phyloP scores from a whole-genome alignment of 768 basidiomycete genomes.

The Serendipita sp. region DNA sequence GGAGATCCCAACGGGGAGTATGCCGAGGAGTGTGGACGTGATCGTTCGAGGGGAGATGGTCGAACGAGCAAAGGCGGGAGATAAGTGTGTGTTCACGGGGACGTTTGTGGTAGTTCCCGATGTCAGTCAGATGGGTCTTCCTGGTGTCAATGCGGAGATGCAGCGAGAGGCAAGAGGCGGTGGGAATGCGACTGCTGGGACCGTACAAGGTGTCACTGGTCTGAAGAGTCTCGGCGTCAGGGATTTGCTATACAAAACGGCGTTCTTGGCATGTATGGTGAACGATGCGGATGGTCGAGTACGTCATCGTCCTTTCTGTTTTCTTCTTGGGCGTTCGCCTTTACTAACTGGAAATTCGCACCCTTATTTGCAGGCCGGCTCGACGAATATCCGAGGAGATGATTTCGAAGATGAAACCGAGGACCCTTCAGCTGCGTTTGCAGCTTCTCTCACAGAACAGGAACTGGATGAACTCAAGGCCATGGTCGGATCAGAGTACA shows the following conservation, averaged over 20 bases:
- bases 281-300: slow-evolving; percentile 81
- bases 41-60: slow-evolving; percentile 91
- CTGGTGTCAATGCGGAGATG: slow-evolving; percentile 86
- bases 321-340: no score
- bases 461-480: slow-evolving; percentile 88
- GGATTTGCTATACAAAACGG: slow-evolving; percentile 96
- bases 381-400: slow-evolving; percentile 80
- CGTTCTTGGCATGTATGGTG: slow-evolving; percentile 96
- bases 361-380: slow-evolving; percentile 35
- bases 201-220: slow-evolving; percentile 76
- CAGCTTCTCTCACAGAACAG: slow-evolving; percentile 76
- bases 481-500: slow-evolving; percentile 91
- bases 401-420: slow-evolving; percentile 64
- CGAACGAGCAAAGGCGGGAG: slow-evolving; percentile 97
- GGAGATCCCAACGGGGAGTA: slow-evolving; percentile 95
- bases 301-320: slow-evolving; percentile 23
- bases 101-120: slow-evolving; percentile 98
- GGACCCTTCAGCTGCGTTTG: slow-evolving; percentile 54
- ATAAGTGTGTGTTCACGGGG: slow-evolving; percentile 96
- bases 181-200: slow-evolving; percentile 39
- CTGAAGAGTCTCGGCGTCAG: slow-evolving; percentile 88
- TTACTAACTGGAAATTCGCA: no score
- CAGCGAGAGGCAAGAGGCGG: slow-evolving; percentile 69
- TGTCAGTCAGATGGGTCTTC: slow-evolving; percentile 87
- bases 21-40: slow-evolving; percentile 95